These are phyloP conservation scores for Trapa incisa DNA, from an alignment of 345 rosid genomes.

Conservation along the genomic window DNA sequence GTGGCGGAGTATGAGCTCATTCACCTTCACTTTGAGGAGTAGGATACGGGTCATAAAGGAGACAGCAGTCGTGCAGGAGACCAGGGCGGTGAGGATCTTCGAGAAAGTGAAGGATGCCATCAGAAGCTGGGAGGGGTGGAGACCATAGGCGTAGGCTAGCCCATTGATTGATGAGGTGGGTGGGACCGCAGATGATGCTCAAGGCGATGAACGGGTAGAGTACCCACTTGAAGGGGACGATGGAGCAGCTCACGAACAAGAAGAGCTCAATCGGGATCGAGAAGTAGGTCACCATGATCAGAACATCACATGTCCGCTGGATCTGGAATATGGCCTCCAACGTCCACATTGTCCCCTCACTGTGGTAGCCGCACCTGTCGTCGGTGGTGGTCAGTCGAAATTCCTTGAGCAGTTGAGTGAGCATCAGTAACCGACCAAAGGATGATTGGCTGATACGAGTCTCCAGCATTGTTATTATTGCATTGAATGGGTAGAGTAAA, in stretches of 20 bases:
- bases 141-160: conserved; percentile 46
- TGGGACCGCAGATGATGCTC: conserved; percentile 86
- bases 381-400: conserved; percentile 18
- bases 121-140: conserved; percentile 55
- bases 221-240: conserved; percentile 90
- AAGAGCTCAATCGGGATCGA: conserved; percentile 85
- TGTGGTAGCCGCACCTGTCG: conserved; percentile 59
- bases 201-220: conserved; percentile 81
- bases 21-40: conserved; percentile 76
- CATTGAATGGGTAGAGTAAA: neutral
- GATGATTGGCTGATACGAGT: neutral
- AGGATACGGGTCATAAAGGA: conserved; percentile 76
- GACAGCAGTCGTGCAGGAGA: conserved; percentile 81
- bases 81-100: conserved; percentile 83
- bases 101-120: conserved; percentile 75
- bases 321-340: conserved; percentile 56
- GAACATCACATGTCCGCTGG: conserved; percentile 69
- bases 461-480: conserved; percentile 45
- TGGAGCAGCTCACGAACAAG: conserved; percentile 87
- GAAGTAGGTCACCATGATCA: conserved; percentile 87
- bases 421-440: conserved; percentile 25
- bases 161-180: conserved; percentile 70
- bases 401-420: conserved; percentile 20
- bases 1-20: conserved; percentile 80
- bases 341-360: conserved; percentile 64